A percentile compares a stretch with the other conserved stretches of the same genome.
Conservation (phyloP, 805 yeast genomes). For the Suhomyces sp. region DNA sequence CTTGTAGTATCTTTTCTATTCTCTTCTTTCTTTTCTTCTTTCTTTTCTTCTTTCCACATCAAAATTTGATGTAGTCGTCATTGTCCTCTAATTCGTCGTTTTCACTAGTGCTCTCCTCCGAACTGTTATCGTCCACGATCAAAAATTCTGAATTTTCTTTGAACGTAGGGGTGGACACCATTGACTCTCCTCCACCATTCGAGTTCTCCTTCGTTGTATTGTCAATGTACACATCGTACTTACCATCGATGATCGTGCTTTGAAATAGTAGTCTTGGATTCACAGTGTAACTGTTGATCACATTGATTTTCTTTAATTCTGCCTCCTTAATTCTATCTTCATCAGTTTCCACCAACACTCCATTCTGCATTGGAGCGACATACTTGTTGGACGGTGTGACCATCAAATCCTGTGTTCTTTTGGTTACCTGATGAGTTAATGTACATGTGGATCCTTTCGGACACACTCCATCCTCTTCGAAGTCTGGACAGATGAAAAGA, state of each 20-base stretch:
- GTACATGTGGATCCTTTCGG: slow-evolving; percentile 51
- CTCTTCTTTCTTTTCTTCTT: neutral
- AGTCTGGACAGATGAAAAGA: slow-evolving; percentile 67
- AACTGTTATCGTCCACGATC: slow-evolving; percentile 15
- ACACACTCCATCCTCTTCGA: slow-evolving; percentile 60
- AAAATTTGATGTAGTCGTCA: slow-evolving; percentile 23
- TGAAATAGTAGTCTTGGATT: slow-evolving; percentile 27
- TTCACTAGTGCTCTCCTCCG: slow-evolving; percentile 10
- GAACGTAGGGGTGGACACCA: slow-evolving; percentile 5
- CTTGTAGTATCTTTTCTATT: slow-evolving; percentile 1
- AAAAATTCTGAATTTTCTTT: slow-evolving; percentile 15
- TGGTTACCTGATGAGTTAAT: slow-evolving; percentile 46
- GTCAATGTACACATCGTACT: slow-evolving; percentile 28
- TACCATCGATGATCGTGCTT: slow-evolving; percentile 15
- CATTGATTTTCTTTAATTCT: slow-evolving; percentile 3
- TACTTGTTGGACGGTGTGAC: slow-evolving; percentile 16
- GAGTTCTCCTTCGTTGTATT: neutral
- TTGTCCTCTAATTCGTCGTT: slow-evolving; percentile 23
- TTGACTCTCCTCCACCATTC: neutral
- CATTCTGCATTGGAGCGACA: slow-evolving; percentile 11
- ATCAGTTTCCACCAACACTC: slow-evolving; percentile 20
- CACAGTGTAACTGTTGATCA: slow-evolving; percentile 35
- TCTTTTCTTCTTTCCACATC: neutral
- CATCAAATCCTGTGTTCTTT: slow-evolving; percentile 27
- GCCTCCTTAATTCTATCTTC: slow-evolving; percentile 11